phyloP scores from a whole-genome alignment of 495 filamentous ascomycete genomes.

The Friedmanniomyces simplex region DNA sequence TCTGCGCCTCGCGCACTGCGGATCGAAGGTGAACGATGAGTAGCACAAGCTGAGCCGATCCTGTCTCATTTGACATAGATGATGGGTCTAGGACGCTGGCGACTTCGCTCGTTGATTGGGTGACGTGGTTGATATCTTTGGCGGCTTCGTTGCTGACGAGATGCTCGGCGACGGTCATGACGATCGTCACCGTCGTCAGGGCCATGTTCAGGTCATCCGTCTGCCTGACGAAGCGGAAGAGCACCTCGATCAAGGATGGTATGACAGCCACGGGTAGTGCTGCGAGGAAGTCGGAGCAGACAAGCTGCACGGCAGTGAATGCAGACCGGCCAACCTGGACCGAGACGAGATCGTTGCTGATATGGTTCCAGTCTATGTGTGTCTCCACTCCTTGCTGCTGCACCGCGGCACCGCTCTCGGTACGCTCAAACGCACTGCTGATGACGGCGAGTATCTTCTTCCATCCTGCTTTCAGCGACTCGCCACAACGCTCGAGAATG shows the following conservation, averaged over 20 bases:
- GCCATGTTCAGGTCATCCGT: slow-evolving; percentile 91
- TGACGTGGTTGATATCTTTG: slow-evolving; percentile 36
- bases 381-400: slow-evolving; percentile 23
- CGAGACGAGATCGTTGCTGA: slow-evolving; percentile 37
- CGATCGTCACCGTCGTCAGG: slow-evolving; percentile 87
- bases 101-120: slow-evolving; percentile 35
- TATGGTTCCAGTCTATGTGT: slow-evolving; percentile 11
- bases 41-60: slow-evolving; percentile 70
- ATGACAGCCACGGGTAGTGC: slow-evolving; percentile 70
- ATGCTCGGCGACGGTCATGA: slow-evolving; percentile 89
- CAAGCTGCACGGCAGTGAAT: slow-evolving; percentile 79
- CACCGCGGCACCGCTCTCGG: neutral
- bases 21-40: slow-evolving; percentile 68
- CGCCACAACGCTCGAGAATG: slow-evolving; percentile 81
- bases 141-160: slow-evolving; percentile 43
- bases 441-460: slow-evolving; percentile 75
- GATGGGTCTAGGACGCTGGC: slow-evolving; percentile 38
- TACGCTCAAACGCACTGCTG: slow-evolving; percentile 61
- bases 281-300: slow-evolving; percentile 86
- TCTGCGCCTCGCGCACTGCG: slow-evolving; percentile 62
- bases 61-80: slow-evolving; percentile 38
- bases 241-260: slow-evolving; percentile 72
- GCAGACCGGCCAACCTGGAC: slow-evolving; percentile 68
- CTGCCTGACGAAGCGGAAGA: slow-evolving; percentile 79
- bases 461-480: slow-evolving; percentile 74